Conservation (phyloP, 2,329 filamentous ascomycete species). For the Diaporthe batatas region DNA sequence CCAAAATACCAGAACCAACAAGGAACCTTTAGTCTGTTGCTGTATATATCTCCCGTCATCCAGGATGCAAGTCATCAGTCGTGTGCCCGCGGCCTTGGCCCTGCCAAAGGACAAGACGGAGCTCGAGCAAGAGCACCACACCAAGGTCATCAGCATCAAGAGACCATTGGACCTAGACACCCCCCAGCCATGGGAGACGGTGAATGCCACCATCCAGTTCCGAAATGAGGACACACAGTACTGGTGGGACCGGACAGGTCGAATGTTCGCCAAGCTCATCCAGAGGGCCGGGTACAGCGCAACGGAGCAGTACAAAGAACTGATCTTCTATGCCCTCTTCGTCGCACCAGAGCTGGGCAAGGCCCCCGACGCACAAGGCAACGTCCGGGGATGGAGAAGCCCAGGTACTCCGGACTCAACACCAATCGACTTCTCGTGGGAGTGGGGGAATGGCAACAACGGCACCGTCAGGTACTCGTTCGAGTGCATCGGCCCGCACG, state of each 20-base stretch:
- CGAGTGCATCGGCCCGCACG: conserved; percentile 45
- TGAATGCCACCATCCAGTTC: conserved; percentile 44
- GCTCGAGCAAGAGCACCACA: conserved; percentile 1
- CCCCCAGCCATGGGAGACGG: conserved; percentile 43
- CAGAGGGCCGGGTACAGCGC: conserved; percentile 45
- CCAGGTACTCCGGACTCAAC: conserved; percentile 46
- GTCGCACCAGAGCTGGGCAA: conserved; percentile 46
- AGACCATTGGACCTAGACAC: neutral
- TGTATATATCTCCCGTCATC: neutral
- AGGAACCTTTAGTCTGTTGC: neutral
- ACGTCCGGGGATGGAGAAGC: conserved; percentile 43
- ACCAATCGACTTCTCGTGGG: conserved; percentile 47
- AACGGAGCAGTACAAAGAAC: conserved; percentile 46
- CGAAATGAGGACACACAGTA: conserved; percentile 45
- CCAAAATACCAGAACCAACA: neutral
- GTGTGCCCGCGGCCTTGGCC: conserved; percentile 4
- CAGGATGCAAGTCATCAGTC: conserved; percentile 26
- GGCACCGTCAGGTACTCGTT: conserved; percentile 46
- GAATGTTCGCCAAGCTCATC: conserved; percentile 46
- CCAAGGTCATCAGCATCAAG: conserved; percentile 5
- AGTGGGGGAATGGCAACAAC: conserved; percentile 44
- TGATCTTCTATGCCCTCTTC: conserved; percentile 46
- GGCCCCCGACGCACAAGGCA: conserved; percentile 42
- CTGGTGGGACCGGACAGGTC: conserved; percentile 47
- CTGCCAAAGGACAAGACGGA: conserved; percentile 15